A percentile compares a stretch with the other conserved stretches of the same genome.
Evolutionary conservation across 495 filamentous ascomycete genomes (phyloP).

Genomic region (Neurospora cerealis): DNA sequence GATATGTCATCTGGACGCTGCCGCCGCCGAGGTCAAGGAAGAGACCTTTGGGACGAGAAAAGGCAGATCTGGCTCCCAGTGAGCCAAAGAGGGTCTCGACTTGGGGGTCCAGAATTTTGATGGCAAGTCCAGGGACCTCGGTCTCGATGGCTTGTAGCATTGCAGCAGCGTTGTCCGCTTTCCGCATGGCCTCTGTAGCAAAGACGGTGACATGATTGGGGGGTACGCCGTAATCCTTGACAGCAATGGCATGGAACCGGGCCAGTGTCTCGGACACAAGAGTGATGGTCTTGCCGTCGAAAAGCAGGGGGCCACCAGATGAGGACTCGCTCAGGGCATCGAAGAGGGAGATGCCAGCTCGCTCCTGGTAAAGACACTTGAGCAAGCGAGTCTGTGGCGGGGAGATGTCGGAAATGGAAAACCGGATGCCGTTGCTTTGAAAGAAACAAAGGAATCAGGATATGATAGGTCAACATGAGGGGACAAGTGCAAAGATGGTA

Average conservation of each 20-base stretch:
- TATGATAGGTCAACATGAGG: not conserved
- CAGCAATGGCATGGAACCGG: conserved; percentile 66
- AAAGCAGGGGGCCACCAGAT: conserved; percentile 35
- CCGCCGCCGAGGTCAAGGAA: conserved; percentile 88
- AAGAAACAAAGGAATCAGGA: not conserved
- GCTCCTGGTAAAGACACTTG: conserved; percentile 66
- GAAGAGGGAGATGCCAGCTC: conserved; percentile 78
- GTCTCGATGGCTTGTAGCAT: conserved; percentile 54
- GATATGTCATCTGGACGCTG: conserved; percentile 83
- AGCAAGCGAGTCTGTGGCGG: conserved; percentile 61
- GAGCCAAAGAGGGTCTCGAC: conserved; percentile 79
- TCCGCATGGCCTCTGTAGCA: conserved; percentile 82
- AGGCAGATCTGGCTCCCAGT: conserved; percentile 69
- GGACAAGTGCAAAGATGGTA: not conserved
- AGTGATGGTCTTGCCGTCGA: conserved; percentile 52
- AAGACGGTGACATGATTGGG: conserved; percentile 56
- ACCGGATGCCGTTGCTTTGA: conserved; percentile 84
- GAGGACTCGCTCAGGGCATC: conserved; percentile 54
- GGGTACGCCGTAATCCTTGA: conserved; percentile 52
- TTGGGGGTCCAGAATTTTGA: conserved; percentile 64
- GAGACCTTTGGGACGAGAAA: conserved; percentile 49
- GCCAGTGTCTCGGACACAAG: conserved; percentile 52
- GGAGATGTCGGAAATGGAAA: conserved; percentile 75
- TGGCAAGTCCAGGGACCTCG: conserved; percentile 48
- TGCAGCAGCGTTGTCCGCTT: conserved; percentile 60